These are phyloP conservation scores for Apostasia ramifera DNA, from an alignment of 106 monocot genomes.

Conservation along the genomic window DNA sequence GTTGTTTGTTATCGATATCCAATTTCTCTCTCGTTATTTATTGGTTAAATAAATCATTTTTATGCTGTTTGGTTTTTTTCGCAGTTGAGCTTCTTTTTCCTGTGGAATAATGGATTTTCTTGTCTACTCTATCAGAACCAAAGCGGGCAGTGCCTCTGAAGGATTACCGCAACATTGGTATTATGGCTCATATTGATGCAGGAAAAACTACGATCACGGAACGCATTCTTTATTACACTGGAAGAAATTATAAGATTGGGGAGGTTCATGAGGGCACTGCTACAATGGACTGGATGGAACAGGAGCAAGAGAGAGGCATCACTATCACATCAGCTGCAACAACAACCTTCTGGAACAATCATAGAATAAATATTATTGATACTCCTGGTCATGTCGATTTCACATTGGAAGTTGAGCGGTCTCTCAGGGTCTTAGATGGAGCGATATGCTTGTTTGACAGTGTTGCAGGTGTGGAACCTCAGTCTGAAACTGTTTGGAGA, in stretches of 20 bases:
- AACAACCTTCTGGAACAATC: conserved; percentile 91
- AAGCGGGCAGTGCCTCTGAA: conserved; percentile 55
- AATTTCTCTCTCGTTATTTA: too few relatives aligned
- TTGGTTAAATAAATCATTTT: too few relatives aligned
- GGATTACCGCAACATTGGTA: conserved; percentile 97
- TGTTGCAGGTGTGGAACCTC: conserved; percentile 96
- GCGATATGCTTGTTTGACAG: conserved; percentile 97
- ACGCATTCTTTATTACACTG: conserved; percentile 88
- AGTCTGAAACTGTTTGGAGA: conserved; percentile 98
- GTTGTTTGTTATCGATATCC: too few relatives aligned
- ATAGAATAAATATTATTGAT: conserved; percentile 96
- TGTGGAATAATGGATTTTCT: not conserved
- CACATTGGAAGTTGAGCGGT: conserved; percentile 93
- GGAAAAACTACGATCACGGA: conserved; percentile 98
- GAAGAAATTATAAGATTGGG: conserved; percentile 97
- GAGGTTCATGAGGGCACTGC: conserved; percentile 99
- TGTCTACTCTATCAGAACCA: conserved; percentile 27
- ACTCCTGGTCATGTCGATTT: conserved; percentile 99
- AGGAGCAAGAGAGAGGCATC: conserved; percentile 98
- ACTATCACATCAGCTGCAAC: conserved; percentile 98
- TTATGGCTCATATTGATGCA: conserved; percentile 99
- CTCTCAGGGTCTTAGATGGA: conserved; percentile 92
- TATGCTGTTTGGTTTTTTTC: not conserved
- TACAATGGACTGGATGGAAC: conserved; percentile 99
- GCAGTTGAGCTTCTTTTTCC: not conserved